Conservation (phyloP, 1,284 basidiomycete species). For the Schizophyllum commune region DNA sequence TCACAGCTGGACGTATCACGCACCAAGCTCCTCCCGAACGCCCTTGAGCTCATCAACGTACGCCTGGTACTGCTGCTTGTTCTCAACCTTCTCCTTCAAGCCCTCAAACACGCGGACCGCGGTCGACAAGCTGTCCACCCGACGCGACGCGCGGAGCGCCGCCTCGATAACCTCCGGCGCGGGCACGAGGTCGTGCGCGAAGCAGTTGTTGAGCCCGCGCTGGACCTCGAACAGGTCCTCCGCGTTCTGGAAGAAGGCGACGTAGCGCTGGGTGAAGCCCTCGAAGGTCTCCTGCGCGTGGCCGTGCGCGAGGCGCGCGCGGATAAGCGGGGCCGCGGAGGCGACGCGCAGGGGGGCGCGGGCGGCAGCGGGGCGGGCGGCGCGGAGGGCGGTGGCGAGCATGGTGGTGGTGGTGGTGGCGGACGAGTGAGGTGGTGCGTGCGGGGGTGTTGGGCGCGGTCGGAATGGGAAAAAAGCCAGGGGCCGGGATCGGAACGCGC, state of each 20-base stretch:
- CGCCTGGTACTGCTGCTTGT: constrained; percentile 85
- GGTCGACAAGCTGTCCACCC: constrained; percentile 95
- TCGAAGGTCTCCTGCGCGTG: constrained; percentile 91
- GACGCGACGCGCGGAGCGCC: constrained; percentile 82
- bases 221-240: constrained; percentile 97
- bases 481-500: neutral
- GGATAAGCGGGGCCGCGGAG: constrained; percentile 30
- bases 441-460: constrained; percentile 22
- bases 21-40: constrained; percentile 85
- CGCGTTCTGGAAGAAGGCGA: constrained; percentile 87
- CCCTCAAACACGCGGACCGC: constrained; percentile 95
- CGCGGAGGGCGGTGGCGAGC: constrained; percentile 51
- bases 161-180: constrained; percentile 85
- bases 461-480: constrained; percentile 14
- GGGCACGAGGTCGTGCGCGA: constrained; percentile 97
- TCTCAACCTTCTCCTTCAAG: constrained; percentile 91
- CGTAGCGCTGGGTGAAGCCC: constrained; percentile 89
- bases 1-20: constrained; percentile 25
- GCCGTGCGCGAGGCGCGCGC: constrained; percentile 42
- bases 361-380: constrained; percentile 40
- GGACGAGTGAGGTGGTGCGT: constrained; percentile 10
- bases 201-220: constrained; percentile 98
- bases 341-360: constrained; percentile 25
- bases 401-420: constrained; percentile 23
- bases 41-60: constrained; percentile 86